A percentile compares a stretch with the other conserved stretches of the same genome.
phyloP scores from a whole-genome alignment of 805 yeast species.

The Yamadazyma takamatsuzukensis region DNA sequence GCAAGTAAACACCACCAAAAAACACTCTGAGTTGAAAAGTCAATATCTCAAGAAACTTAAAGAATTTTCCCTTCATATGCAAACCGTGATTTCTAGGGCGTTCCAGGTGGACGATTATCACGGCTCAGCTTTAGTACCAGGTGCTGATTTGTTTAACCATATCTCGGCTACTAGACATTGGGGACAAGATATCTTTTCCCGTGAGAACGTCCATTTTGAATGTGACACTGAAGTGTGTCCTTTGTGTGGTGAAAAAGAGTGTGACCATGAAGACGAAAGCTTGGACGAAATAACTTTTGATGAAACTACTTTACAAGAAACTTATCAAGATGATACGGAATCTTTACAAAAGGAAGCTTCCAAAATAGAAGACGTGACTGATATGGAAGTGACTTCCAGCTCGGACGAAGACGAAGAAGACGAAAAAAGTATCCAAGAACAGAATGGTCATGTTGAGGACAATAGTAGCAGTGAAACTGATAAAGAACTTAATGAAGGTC shows the following conservation, averaged over 20 bases:
- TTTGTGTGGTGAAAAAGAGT: conserved; percentile 30
- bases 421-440: conserved; percentile 9
- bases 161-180: conserved; percentile 28
- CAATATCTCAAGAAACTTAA: conserved; percentile 24
- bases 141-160: conserved; percentile 89
- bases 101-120: conserved; percentile 77
- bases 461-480: conserved; percentile 11
- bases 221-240: conserved; percentile 29
- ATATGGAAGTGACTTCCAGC: background rate
- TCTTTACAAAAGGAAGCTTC: background rate
- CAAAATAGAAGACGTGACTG: conserved; percentile 1
- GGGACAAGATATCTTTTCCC: conserved; percentile 9
- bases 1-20: conserved; percentile 13
- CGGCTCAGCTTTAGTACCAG: conserved; percentile 78
- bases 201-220: conserved; percentile 63
- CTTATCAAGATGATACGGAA: conserved; percentile 14
- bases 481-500: conserved; percentile 7
- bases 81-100: conserved; percentile 70
- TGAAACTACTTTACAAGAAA: conserved; percentile 12
- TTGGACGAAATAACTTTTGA: conserved; percentile 16
- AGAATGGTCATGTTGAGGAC: conserved; percentile 5
- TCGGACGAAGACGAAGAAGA: conserved; percentile 15
- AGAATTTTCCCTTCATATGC: conserved; percentile 54
- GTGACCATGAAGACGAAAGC: conserved; percentile 26
- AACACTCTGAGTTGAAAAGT: conserved; percentile 17